A percentile compares a stretch with the other conserved stretches of the same genome.
These are phyloP conservation scores for Fusarium sp. DNA, from an alignment of 2,329 filamentous ascomycete genomes.

Conservation along the genomic window DNA sequence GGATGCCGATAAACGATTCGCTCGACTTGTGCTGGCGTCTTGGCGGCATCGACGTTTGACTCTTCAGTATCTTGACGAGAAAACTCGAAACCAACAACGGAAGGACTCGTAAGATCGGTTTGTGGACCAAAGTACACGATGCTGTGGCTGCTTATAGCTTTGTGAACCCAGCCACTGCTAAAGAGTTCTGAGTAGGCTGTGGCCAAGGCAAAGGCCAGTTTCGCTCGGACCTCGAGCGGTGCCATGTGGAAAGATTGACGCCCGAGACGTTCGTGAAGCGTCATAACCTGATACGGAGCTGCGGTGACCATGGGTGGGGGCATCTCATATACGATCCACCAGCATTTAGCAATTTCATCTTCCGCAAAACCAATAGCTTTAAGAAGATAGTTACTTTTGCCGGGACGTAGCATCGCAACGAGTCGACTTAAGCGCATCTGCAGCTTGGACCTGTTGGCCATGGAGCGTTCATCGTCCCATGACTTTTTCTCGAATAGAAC, in stretches of 20 bases:
- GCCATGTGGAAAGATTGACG: not conserved
- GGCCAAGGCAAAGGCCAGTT: not conserved
- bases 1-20: not conserved
- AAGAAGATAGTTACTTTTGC: not conserved
- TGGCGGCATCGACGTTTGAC: not conserved
- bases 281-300: not conserved
- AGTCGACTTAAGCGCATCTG: not conserved
- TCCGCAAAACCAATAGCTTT: not conserved
- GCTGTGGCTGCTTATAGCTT: not conserved
- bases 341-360: not conserved
- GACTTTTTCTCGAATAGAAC: not conserved
- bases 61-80: not conserved
- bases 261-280: not conserved
- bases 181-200: not conserved
- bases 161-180: not conserved
- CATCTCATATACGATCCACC: not conserved
- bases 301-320: not conserved
- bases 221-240: not conserved
- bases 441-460: not conserved
- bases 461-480: not conserved
- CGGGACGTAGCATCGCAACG: not conserved
- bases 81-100: not conserved
- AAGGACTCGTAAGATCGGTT: fast-evolving
- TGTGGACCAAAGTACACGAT: not conserved
- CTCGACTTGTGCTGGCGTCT: not conserved